Conservation (phyloP, 1,139 yeast species). For the Scheffersomyces stambukii region DNA sequence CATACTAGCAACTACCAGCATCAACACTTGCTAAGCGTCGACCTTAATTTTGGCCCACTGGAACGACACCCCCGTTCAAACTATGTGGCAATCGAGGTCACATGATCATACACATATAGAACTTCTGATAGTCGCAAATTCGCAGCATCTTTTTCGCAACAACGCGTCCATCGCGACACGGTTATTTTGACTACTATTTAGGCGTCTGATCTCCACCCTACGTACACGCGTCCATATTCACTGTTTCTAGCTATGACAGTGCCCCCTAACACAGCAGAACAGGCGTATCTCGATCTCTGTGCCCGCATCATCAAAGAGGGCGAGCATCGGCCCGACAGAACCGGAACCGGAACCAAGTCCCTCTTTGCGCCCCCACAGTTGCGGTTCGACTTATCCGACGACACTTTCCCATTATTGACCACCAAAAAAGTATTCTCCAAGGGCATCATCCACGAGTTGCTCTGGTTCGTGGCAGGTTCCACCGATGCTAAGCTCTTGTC, state of each 20-base stretch:
- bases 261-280: conserved; percentile 54
- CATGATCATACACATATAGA: too few species aligned
- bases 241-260: conserved; percentile 20
- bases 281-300: conserved; percentile 82
- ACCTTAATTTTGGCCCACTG: too few species aligned
- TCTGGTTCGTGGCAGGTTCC: conserved; percentile 90
- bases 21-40: too few species aligned
- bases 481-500: conserved; percentile 80
- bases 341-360: conserved; percentile 93
- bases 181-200: too few species aligned
- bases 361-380: conserved; percentile 95
- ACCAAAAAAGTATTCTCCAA: conserved; percentile 89
- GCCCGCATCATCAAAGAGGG: conserved; percentile 73
- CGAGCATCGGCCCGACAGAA: conserved; percentile 88
- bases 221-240: neutral
- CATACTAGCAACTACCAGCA: too few species aligned
- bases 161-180: too few species aligned
- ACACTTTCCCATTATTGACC: conserved; percentile 79
- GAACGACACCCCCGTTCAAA: too few species aligned
- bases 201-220: neutral
- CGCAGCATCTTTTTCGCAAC: too few species aligned
- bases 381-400: conserved; percentile 71
- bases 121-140: too few species aligned
- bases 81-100: too few species aligned
- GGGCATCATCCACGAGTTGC: conserved; percentile 81